Evolutionary conservation across 805 yeast species (phyloP).

Genomic region (Teunomyces funiuensis): DNA sequence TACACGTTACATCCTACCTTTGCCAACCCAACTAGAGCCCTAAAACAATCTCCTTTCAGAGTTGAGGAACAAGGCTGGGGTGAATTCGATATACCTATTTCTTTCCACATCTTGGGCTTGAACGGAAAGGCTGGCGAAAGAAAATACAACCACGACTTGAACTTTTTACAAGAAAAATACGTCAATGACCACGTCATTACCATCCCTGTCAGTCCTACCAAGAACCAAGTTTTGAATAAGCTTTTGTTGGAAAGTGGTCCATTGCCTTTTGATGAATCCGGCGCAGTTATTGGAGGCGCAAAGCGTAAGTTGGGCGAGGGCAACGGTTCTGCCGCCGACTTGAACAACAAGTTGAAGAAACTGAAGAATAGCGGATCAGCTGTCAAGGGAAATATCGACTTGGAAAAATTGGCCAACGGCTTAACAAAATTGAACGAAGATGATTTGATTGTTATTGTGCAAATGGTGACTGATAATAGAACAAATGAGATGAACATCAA

Average conservation of each 20-base stretch:
- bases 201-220: conserved; percentile 61
- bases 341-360: conserved; percentile 42
- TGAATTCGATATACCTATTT: conserved; percentile 86
- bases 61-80: conserved; percentile 98
- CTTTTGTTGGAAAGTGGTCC: conserved; percentile 80
- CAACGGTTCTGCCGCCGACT: conserved; percentile 16
- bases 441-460: conserved; percentile 90
- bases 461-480: conserved; percentile 95
- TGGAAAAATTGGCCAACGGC: conserved; percentile 88
- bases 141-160: conserved; percentile 84
- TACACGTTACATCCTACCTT: conserved; percentile 95
- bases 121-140: conserved; percentile 85
- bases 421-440: conserved; percentile 87
- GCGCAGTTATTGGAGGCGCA: conserved; percentile 24
- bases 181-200: conserved; percentile 73
- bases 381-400: conserved; percentile 74
- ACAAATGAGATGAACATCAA: conserved; percentile 94
- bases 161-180: conserved; percentile 76
- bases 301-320: conserved; percentile 15
- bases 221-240: conserved; percentile 64
- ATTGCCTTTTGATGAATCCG: conserved; percentile 55
- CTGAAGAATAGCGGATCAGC: conserved; percentile 50
- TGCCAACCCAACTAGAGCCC: conserved; percentile 77
- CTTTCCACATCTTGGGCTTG: conserved; percentile 60
- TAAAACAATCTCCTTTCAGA: conserved; percentile 81